Percentiles rank a stretch among this genome's conserved stretches.
These are phyloP conservation scores for Echeveria elegans DNA, from an alignment of 164 flowering plant genomes.

Conservation along the genomic window DNA sequence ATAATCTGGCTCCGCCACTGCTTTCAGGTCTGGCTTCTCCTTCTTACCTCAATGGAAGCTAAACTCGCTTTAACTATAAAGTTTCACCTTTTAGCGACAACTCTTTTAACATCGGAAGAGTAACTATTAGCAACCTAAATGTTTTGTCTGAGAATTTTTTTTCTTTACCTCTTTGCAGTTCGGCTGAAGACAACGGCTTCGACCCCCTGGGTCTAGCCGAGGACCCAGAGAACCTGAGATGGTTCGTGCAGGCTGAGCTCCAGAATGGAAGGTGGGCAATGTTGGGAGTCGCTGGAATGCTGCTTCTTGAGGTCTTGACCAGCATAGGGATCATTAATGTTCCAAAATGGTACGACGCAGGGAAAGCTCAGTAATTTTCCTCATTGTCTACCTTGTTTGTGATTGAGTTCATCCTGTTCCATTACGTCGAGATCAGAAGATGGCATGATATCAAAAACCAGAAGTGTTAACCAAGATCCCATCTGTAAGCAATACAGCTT, in stretches of 20 bases:
- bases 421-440: constrained; percentile 91
- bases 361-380: constrained; percentile 82
- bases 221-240: constrained; percentile 92
- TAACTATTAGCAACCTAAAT: too few species aligned
- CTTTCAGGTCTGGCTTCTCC: too few species aligned
- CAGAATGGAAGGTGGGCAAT: constrained; percentile 91
- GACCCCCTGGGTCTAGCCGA: constrained; percentile 87
- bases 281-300: constrained; percentile 94
- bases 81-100: too few species aligned
- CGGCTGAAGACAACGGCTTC: constrained; percentile 95
- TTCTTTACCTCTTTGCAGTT: constrained; percentile 33
- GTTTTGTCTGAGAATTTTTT: neutral
- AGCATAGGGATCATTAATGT: constrained; percentile 63
- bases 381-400: constrained; percentile 87
- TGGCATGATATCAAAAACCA: constrained; percentile 99
- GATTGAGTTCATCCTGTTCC: constrained; percentile 95
- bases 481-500: constrained; percentile 94
- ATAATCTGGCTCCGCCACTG: too few species aligned
- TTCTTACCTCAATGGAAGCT: too few species aligned
- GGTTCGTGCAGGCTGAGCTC: constrained; percentile 93
- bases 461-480: constrained; percentile 93
- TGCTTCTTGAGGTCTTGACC: constrained; percentile 81
- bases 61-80: too few species aligned
- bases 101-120: too few species aligned
- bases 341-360: constrained; percentile 94